phyloP scores from a whole-genome alignment of 1,284 basidiomycete genomes.

The Somion occarium region DNA sequence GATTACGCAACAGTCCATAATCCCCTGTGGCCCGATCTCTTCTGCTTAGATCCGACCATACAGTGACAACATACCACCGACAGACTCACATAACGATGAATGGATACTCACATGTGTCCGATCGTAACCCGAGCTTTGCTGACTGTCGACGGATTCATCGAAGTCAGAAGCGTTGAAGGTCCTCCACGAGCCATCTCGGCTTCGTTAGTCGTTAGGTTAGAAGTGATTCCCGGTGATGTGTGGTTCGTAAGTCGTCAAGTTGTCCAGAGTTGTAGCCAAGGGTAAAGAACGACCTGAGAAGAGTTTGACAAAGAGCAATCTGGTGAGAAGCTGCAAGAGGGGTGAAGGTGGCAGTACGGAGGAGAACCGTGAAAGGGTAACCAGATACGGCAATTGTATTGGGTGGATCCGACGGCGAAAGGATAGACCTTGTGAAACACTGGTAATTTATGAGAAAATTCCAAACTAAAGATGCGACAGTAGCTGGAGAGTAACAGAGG shows the following conservation, averaged over 20 bases:
- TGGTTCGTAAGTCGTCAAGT: not conserved
- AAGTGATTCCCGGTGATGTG: not conserved
- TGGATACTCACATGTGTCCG: constrained; percentile 65
- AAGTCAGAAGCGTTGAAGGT: constrained; percentile 20
- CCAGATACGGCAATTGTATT: not conserved
- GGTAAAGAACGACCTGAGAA: not conserved
- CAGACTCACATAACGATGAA: no score
- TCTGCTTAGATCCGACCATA: no score
- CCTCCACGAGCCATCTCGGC: constrained; percentile 23
- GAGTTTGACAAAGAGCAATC: not conserved
- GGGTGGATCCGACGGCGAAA: not conserved
- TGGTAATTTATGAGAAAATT: no score
- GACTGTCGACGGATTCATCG: constrained; percentile 24
- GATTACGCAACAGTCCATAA: no score
- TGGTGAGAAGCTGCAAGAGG: not conserved
- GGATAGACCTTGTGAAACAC: no score
- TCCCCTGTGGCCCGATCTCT: no score
- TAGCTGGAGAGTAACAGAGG: no score
- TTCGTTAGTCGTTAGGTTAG: not conserved
- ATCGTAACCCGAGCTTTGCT: constrained; percentile 51
- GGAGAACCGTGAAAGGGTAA: not conserved
- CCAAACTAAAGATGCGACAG: no score
- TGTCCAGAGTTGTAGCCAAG: not conserved
- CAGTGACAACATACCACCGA: no score
- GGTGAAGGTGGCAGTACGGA: not conserved